Evolutionary conservation across 371 early-diverging fungal genomes (phyloP).

Genomic region (Mortierella sp.): DNA sequence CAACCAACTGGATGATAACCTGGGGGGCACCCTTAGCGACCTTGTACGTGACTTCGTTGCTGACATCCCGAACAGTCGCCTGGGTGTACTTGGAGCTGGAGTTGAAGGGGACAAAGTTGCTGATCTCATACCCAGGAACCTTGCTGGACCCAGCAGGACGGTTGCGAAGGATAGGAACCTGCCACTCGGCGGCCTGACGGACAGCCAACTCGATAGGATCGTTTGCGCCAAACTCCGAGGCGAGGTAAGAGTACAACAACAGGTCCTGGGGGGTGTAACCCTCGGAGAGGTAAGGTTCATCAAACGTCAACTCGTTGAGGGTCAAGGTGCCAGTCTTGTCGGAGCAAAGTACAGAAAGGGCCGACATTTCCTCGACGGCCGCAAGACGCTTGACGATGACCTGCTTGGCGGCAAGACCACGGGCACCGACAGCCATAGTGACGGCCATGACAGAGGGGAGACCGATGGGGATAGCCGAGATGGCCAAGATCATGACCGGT

Average conservation of each 20-base stretch:
- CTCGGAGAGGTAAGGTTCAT: slow-evolving; percentile 81
- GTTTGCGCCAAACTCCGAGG: slow-evolving; percentile 89
- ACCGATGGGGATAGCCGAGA: slow-evolving; percentile 96
- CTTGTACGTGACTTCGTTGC: slow-evolving; percentile 77
- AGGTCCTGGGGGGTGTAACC: slow-evolving; percentile 83
- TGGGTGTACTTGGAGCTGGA: slow-evolving; percentile 88
- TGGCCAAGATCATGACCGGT: slow-evolving; percentile 78
- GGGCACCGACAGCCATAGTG: slow-evolving; percentile 96
- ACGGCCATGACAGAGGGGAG: slow-evolving; percentile 96
- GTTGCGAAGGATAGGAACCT: slow-evolving; percentile 72
- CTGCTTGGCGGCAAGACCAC: slow-evolving; percentile 89
- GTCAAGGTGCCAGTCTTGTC: slow-evolving; percentile 98
- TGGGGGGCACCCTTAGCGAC: slow-evolving; percentile 94
- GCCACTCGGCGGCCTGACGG: slow-evolving; percentile 80
- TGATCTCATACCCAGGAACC: slow-evolving; percentile 88
- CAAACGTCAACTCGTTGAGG: slow-evolving; percentile 89
- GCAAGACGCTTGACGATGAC: slow-evolving; percentile 96
- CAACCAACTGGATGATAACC: slow-evolving; percentile 86
- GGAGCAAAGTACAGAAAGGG: slow-evolving; percentile 93
- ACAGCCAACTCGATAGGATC: slow-evolving; percentile 92
- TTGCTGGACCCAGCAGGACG: slow-evolving; percentile 61
- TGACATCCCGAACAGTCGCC: slow-evolving; percentile 80
- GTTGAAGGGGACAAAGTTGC: slow-evolving; percentile 87
- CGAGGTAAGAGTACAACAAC: slow-evolving; percentile 81
- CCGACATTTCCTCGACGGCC: slow-evolving; percentile 96